These are phyloP conservation scores for Beauveria sp. DNA, from an alignment of 2,329 filamentous ascomycete species.

Conservation along the genomic window DNA sequence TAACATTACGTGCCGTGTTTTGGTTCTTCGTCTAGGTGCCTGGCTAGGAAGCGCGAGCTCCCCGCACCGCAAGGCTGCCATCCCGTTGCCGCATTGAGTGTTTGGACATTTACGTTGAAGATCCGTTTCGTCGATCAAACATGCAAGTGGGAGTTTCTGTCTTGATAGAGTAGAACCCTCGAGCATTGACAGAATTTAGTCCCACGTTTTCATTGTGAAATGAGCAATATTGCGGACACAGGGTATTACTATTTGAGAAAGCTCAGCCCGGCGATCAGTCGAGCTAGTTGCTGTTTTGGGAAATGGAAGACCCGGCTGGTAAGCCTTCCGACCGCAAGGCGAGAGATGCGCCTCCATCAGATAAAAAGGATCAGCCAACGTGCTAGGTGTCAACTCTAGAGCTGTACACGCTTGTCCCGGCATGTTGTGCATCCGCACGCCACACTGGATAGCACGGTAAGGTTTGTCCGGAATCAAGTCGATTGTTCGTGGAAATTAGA, in stretches of 20 bases:
- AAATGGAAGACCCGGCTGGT: not conserved
- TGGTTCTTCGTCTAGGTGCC: not conserved
- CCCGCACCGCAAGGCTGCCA: not conserved
- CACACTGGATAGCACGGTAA: not conserved
- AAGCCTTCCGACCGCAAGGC: not conserved
- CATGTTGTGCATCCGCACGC: not conserved
- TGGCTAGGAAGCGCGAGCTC: not conserved
- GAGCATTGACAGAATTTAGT: not conserved
- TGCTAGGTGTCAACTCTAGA: not conserved
- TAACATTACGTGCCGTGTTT: not conserved
- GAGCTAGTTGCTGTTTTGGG: not conserved
- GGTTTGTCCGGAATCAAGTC: conserved; percentile 3
- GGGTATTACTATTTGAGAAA: not conserved
- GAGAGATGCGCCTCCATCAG: not conserved
- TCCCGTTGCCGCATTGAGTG: not conserved
- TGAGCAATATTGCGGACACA: not conserved
- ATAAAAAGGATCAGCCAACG: not conserved
- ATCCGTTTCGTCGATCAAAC: not conserved
- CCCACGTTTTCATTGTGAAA: not conserved
- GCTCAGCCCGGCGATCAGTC: not conserved
- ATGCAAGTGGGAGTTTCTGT: not conserved
- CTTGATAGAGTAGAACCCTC: not conserved
- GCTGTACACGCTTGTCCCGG: not conserved
- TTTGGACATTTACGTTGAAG: not conserved
- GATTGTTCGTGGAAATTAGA: not conserved